Conservation (phyloP, 306 rosid species). For the Comarum palustre region DNA sequence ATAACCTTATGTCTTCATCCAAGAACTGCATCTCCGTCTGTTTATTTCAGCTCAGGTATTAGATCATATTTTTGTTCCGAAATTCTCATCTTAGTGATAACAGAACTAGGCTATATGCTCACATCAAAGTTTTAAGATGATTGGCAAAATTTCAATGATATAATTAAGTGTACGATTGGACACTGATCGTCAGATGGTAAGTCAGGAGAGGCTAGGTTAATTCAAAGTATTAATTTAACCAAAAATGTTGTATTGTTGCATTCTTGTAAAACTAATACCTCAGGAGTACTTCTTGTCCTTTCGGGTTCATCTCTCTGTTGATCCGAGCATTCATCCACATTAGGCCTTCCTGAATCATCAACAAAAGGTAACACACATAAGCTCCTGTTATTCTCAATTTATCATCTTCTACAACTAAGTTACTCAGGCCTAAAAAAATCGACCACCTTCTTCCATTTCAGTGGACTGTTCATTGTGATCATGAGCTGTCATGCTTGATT, state of each 20-base stretch:
- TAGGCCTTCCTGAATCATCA: constrained; percentile 45
- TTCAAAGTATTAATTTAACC: too few species aligned
- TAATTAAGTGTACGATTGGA: too few species aligned
- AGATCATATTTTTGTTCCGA: constrained; percentile 10
- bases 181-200: too few species aligned
- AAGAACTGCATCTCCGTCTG: constrained; percentile 53
- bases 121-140: not conserved
- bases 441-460: constrained; percentile 49
- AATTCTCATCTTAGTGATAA: constrained; percentile 3
- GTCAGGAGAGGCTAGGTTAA: too few species aligned
- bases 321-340: constrained; percentile 32
- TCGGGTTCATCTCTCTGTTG: constrained; percentile 32
- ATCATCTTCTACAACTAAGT: not conserved
- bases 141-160: not conserved
- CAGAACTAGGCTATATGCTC: not conserved
- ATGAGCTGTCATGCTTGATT: constrained; percentile 39
- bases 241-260: not conserved
- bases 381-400: not conserved
- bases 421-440: not conserved
- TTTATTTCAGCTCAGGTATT: constrained; percentile 15
- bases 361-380: not conserved
- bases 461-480: constrained; percentile 36
- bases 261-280: constrained; percentile 46
- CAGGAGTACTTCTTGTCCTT: constrained; percentile 39
- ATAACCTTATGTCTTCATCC: constrained; percentile 65